These are phyloP conservation scores for Candida loeiensis DNA, from an alignment of 805 yeast species.

Conservation along the genomic window DNA sequence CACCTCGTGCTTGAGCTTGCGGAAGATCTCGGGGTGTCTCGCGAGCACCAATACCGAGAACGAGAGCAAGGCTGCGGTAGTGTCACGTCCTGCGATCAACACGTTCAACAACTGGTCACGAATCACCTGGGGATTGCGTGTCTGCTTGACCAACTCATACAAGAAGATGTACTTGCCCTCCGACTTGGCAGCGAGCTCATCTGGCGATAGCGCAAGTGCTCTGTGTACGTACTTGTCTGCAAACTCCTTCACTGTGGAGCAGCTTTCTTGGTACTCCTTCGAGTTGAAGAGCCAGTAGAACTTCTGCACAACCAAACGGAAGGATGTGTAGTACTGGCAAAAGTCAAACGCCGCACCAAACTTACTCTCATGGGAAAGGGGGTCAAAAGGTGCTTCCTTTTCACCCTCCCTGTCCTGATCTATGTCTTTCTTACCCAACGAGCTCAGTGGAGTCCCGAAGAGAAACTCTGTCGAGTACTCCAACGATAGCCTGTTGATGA, in stretches of 20 bases:
- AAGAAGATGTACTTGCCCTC: conserved; percentile 42
- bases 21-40: conserved; percentile 34
- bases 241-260: conserved; percentile 23
- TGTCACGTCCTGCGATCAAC: conserved; percentile 52
- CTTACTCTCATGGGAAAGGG: conserved; percentile 11
- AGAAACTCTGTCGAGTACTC: conserved; percentile 19
- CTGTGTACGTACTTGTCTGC: conserved; percentile 36
- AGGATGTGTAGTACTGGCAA: conserved; percentile 16
- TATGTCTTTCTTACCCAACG: not conserved
- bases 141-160: conserved; percentile 44
- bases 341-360: conserved; percentile 19
- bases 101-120: conserved; percentile 49
- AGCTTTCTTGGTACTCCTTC: conserved; percentile 14
- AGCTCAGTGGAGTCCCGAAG: conserved; percentile 12
- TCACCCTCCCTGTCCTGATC: not conserved
- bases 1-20: conserved; percentile 35
- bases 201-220: conserved; percentile 29
- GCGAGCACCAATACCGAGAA: conserved; percentile 42
- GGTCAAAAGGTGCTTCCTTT: not conserved
- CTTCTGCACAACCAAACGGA: conserved; percentile 16
- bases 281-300: conserved; percentile 16
- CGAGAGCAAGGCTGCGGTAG: conserved; percentile 49
- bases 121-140: conserved; percentile 43
- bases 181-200: conserved; percentile 25
- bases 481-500: conserved; percentile 11